Conservation (phyloP, 805 yeast genomes). For the Maudiozyma barnettii region DNA sequence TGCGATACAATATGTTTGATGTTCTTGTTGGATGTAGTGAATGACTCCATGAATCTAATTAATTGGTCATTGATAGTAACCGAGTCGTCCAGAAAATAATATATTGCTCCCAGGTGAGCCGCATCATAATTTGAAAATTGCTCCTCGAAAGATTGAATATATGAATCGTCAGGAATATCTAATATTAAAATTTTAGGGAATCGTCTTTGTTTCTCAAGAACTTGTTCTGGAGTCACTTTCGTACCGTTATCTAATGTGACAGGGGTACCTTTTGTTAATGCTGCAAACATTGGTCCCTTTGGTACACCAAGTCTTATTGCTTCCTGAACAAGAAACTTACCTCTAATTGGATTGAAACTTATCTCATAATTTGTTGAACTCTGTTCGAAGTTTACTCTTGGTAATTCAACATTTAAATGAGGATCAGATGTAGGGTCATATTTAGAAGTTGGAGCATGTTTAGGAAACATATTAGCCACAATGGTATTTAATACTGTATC, state of each 20-base stretch:
- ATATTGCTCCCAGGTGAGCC: slow-evolving; percentile 42
- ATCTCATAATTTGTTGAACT: slow-evolving; percentile 51
- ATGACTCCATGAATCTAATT: slow-evolving; percentile 40
- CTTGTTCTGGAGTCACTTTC: slow-evolving; percentile 56
- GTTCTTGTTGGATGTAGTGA: slow-evolving; percentile 30
- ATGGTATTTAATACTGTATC: slow-evolving; percentile 21
- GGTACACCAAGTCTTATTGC: slow-evolving; percentile 66
- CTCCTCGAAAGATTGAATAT: slow-evolving; percentile 31
- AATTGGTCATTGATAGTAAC: slow-evolving; percentile 39
- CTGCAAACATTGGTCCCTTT: slow-evolving; percentile 48
- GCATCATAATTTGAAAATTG: slow-evolving; percentile 19
- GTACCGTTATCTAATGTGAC: slow-evolving; percentile 53
- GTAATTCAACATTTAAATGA: slow-evolving; percentile 31
- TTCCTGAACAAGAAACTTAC: slow-evolving; percentile 57
- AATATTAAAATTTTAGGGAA: slow-evolving; percentile 57
- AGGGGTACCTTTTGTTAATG: slow-evolving; percentile 49
- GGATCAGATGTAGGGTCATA: slow-evolving; percentile 33
- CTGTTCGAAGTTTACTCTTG: slow-evolving; percentile 24
- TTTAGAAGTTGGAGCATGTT: slow-evolving; percentile 31
- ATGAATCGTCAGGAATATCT: slow-evolving; percentile 56
- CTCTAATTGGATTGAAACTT: slow-evolving; percentile 57
- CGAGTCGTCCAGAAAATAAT: slow-evolving; percentile 66
- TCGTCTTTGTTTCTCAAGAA: slow-evolving; percentile 49
- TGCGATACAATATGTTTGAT: slow-evolving; percentile 69
- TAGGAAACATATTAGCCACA: slow-evolving; percentile 49